A percentile compares a stretch with the other conserved stretches of the same genome.
Conservation (phyloP, 108 stramenopile species). For the Nitzschia sp. region DNA sequence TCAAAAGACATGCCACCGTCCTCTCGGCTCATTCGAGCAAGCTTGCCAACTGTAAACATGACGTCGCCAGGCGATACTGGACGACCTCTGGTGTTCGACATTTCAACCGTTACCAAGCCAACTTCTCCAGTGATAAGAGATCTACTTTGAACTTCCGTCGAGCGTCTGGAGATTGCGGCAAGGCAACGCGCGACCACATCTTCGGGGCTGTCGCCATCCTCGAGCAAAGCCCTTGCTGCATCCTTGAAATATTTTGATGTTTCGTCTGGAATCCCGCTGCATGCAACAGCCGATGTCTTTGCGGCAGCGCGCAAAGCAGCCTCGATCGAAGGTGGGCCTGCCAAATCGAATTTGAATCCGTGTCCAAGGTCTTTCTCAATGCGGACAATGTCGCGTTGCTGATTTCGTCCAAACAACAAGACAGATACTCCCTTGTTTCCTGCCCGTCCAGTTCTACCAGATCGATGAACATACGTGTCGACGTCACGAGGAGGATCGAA, state of each 20-base stretch:
- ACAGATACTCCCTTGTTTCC: slow-evolving; percentile 96
- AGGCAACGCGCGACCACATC: slow-evolving; percentile 86
- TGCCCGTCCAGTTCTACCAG: slow-evolving; percentile 98
- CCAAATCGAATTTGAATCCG: slow-evolving; percentile 88
- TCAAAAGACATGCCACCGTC: slow-evolving; percentile 71
- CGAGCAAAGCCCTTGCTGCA: slow-evolving; percentile 66
- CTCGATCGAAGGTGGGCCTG: slow-evolving; percentile 83
- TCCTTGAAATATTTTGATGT: slow-evolving; percentile 79
- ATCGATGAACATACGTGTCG: slow-evolving; percentile 96
- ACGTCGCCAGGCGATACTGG: slow-evolving; percentile 79
- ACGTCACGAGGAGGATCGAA: slow-evolving; percentile 92
- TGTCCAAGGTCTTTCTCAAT: slow-evolving; percentile 92
- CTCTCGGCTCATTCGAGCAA: slow-evolving; percentile 71
- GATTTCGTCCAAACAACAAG: slow-evolving; percentile 77
- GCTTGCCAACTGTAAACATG: slow-evolving; percentile 86
- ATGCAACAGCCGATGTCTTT: slow-evolving; percentile 84
- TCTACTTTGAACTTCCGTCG: slow-evolving; percentile 64
- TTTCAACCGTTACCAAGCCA: slow-evolving; percentile 78
- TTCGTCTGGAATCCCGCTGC: slow-evolving; percentile 71
- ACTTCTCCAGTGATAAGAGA: slow-evolving; percentile 86
- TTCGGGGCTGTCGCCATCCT: slow-evolving; percentile 44
- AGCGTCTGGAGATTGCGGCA: slow-evolving; percentile 83
- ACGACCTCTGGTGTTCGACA: slow-evolving; percentile 66
- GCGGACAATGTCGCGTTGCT: slow-evolving; percentile 84
- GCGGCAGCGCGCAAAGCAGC: slow-evolving; percentile 83